Evolutionary conservation across 345 rosid species (phyloP).

Genomic region (Gossypium sturtianum): DNA sequence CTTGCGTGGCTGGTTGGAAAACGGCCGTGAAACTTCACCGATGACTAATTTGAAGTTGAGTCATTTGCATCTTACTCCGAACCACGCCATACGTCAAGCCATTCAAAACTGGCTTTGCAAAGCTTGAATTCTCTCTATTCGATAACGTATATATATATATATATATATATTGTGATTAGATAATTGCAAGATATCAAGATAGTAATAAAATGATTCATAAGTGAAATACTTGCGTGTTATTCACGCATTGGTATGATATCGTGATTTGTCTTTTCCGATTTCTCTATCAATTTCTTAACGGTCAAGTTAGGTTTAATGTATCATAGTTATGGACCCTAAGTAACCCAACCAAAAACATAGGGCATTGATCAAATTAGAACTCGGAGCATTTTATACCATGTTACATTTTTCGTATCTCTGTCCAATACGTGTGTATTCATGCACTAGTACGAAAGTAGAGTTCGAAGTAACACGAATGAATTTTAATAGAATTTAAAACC

Average conservation of each 20-base stretch:
- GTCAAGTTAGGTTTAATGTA: neutral
- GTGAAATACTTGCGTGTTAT: neutral
- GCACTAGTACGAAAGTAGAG: too few species aligned
- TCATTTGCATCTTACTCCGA: conserved; percentile 55
- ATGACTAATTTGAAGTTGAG: conserved; percentile 64
- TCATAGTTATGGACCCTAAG: neutral
- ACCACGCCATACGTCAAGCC: conserved; percentile 51
- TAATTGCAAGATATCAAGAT: neutral
- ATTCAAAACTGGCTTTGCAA: conserved; percentile 80
- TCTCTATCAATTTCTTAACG: neutral
- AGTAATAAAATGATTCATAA: neutral
- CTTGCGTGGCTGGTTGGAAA: conserved; percentile 51
- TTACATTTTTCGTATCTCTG: too few species aligned
- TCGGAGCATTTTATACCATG: neutral
- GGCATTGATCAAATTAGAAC: neutral
- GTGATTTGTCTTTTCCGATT: neutral
- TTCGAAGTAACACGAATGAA: too few species aligned
- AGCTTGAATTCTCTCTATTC: conserved; percentile 21
- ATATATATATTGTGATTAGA: neutral
- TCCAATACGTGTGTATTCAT: too few species aligned
- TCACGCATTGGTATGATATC: neutral
- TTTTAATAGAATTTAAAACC: too few species aligned
- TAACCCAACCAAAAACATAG: neutral
- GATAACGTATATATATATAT: neutral
- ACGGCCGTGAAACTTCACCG: conserved; percentile 56